Evolutionary conservation across 805 yeast species (phyloP).

Genomic region (Zygoascus ofunaensis): DNA sequence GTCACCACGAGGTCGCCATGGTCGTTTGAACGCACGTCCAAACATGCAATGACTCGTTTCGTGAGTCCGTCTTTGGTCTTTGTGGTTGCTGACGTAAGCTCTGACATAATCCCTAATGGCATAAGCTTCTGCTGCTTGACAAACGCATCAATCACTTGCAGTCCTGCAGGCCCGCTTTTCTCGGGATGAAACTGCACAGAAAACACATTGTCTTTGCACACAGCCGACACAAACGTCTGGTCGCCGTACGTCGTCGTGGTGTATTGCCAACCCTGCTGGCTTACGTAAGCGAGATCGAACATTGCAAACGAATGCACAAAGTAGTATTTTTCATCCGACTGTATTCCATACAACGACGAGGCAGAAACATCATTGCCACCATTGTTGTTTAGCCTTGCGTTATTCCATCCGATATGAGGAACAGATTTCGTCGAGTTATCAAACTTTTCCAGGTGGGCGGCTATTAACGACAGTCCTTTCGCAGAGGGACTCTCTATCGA

Average conservation of each 20-base stretch:
- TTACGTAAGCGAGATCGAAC: constrained; percentile 22
- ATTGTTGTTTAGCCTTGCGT: constrained; percentile 25
- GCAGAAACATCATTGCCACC: background rate
- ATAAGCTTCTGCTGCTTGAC: constrained; percentile 38
- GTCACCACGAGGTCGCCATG: constrained; percentile 94
- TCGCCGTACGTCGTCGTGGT: constrained; percentile 67
- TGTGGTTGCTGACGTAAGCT: constrained; percentile 2
- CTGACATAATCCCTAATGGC: constrained; percentile 3
- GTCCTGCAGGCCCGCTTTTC: constrained; percentile 87
- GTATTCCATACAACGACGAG: constrained; percentile 48
- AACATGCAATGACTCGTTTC: constrained; percentile 87
- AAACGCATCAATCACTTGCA: constrained; percentile 65
- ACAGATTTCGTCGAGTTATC: constrained; percentile 62
- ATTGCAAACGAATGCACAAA: constrained; percentile 93
- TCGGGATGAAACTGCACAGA: constrained; percentile 99
- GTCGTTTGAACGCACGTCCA: constrained; percentile 95
- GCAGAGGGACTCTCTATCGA: constrained; percentile 66
- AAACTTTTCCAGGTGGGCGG: constrained; percentile 50
- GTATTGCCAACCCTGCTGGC: constrained; percentile 53
- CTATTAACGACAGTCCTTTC: constrained; percentile 52
- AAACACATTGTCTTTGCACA: constrained; percentile 66
- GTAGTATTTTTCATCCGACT: constrained; percentile 65
- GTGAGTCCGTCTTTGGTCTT: constrained; percentile 48
- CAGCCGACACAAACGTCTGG: constrained; percentile 76
- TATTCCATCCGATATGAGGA: constrained; percentile 97